Conservation (phyloP, 257 asterid species). For the Solanum appendiculatum region DNA sequence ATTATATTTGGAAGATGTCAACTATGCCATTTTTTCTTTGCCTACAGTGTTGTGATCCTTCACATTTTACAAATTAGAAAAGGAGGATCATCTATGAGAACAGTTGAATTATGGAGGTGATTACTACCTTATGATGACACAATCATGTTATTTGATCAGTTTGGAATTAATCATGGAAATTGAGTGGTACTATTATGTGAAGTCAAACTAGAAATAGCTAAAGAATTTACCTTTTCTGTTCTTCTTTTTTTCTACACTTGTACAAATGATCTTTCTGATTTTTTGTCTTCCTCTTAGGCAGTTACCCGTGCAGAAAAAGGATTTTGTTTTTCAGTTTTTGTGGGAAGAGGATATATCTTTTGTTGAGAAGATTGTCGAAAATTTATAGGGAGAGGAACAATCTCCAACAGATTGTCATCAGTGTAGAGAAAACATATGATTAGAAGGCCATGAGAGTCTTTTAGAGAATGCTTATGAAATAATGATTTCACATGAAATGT, state of each 20-base stretch:
- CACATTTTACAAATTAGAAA: not conserved
- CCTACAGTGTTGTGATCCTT: constrained; percentile 1
- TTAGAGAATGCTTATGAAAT: not conserved
- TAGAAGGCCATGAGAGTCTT: not conserved
- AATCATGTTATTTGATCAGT: not conserved
- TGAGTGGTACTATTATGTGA: not conserved
- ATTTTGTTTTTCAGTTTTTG: not conserved
- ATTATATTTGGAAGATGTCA: not conserved
- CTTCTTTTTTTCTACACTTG: not conserved
- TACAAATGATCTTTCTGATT: not conserved
- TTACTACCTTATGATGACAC: not conserved
- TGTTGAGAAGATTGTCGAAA: not conserved
- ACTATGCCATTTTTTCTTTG: constrained; percentile 10
- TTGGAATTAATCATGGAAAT: not conserved
- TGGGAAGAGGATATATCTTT: not conserved
- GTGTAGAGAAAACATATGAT: not conserved
- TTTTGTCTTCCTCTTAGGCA: not conserved
- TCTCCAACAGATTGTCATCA: not conserved
- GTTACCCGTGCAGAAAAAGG: not conserved
- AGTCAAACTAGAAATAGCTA: constrained; percentile 14
- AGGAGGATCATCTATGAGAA: not conserved
- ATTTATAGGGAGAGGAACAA: not conserved
- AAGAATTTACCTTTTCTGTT: not conserved
- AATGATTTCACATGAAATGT: not conserved
- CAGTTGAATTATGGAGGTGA: not conserved